A percentile compares a stretch with the other conserved stretches of the same genome.
phyloP scores from a whole-genome alignment of 345 rosid genomes.

The Moricandia moricandioides region DNA sequence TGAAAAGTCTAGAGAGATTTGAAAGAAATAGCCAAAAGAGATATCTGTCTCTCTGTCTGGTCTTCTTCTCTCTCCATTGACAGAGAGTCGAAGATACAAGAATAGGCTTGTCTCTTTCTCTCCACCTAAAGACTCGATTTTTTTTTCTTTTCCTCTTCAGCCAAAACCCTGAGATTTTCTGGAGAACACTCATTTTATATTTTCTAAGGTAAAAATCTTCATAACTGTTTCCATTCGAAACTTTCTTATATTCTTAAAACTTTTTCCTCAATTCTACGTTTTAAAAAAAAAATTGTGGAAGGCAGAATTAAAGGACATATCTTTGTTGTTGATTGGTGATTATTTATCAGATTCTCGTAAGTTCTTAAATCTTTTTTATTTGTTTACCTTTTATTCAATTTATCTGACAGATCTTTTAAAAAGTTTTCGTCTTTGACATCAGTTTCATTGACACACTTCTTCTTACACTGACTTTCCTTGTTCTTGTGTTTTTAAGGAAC shows the following conservation, averaged over 20 bases:
- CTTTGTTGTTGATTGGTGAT: slow-evolving; percentile 20
- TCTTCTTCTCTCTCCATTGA: slow-evolving; percentile 16
- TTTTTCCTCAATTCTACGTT: slow-evolving; percentile 12
- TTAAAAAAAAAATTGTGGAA: not conserved
- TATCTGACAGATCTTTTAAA: slow-evolving; percentile 6
- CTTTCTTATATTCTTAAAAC: not conserved
- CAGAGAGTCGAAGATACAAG: slow-evolving; percentile 9
- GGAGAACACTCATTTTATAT: slow-evolving; percentile 8
- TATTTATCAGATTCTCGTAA: slow-evolving; percentile 15
- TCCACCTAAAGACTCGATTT: not conserved
- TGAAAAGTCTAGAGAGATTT: slow-evolving; percentile 13
- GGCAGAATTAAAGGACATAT: slow-evolving; percentile 17
- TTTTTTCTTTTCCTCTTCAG: not conserved
- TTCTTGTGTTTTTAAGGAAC: not conserved
- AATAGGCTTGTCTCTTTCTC: not conserved
- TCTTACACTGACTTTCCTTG: slow-evolving; percentile 22
- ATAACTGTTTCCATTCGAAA: not conserved
- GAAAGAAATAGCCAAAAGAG: slow-evolving; percentile 15
- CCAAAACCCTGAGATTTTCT: slow-evolving; percentile 34
- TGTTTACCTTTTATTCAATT: not conserved
- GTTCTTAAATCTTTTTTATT: slow-evolving; percentile 15
- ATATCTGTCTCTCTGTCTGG: not conserved
- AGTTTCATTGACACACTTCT: slow-evolving; percentile 7
- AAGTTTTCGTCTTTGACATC: not conserved
- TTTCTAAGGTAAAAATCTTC: slow-evolving; percentile 3